Base-by-base conservation (phyloP, 2,329 filamentous ascomycete species). In the Ophiocordyceps polyrhachis-furcata region DNA sequence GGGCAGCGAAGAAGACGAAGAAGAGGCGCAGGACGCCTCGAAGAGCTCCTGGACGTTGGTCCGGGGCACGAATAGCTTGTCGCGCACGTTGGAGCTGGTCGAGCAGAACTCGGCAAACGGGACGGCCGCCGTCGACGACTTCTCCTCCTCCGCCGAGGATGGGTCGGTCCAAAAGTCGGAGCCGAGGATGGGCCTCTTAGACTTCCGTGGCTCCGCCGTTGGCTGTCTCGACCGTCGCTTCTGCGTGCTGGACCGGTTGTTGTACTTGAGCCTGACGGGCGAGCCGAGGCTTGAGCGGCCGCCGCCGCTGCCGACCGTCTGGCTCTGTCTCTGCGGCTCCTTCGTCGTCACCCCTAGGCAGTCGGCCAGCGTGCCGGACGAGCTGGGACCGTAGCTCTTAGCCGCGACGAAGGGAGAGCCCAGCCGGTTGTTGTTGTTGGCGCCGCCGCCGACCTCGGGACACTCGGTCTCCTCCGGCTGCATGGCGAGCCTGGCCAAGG, bases 361-460 rank as follows among this genome's bases (percentile, higher is more conserved):
- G 8, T 63, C 64, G 4, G 61, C 61, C 7, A 74, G 56, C 0
- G 66, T 64, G 17, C 59, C 63, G 4, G 74, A 76, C 13, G 74
- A 74, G 57, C 71, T 78, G 1, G 74, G 76, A 0, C 76, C 76
- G 50, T 79, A 79, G 50, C 74, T 79, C 48, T 65, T 70, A 29
- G 73, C 67, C 19, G 72, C 67, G 19, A 64, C 60, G 48, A 79
- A 76, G 0, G 74, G 73, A 4, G 74, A 76, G 1, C 67, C 71
- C 3, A 75, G 63, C 4, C 66, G 64, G 12, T 57, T 55, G 41
- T 58, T 32, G 13, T 31, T 23, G 37, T 43, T 44, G 13, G 57
- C 20, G 21, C 21, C 21, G 31, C 32, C 19, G 44, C 25, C 31
- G 40, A 12, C 29, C 20, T 43, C 37, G 41, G 42, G 14, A 4